Evolutionary conservation across 2,329 filamentous ascomycete species (phyloP).

Genomic region (Alternaria sp.): DNA sequence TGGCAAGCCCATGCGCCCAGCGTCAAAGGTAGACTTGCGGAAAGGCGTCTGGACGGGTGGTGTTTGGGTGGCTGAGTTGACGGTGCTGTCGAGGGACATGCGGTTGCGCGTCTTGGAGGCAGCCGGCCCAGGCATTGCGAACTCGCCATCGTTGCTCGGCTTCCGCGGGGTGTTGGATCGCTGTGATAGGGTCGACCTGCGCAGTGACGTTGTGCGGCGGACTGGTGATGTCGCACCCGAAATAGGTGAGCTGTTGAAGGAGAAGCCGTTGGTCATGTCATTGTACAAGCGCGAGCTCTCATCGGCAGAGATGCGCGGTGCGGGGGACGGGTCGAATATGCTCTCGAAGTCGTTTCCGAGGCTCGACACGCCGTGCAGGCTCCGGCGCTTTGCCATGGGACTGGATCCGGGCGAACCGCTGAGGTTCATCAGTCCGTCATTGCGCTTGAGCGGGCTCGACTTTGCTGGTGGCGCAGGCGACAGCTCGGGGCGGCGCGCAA

Average conservation of each 20-base stretch:
- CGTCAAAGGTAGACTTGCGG: conserved; percentile 41
- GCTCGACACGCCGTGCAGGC: conserved; percentile 75
- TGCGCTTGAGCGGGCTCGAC: conserved; percentile 88
- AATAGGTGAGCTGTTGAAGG: conserved; percentile 46
- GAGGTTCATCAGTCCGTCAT: conserved; percentile 86
- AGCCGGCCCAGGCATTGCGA: conserved; percentile 59
- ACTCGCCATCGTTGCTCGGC: conserved; percentile 54
- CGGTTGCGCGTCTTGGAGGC: conserved; percentile 70
- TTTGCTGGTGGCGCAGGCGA: conserved; percentile 60
- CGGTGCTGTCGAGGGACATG: conserved; percentile 79
- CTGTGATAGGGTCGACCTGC: conserved; percentile 88
- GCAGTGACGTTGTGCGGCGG: conserved; percentile 70
- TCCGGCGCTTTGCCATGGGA: conserved; percentile 89
- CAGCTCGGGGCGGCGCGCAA: conserved; percentile 42
- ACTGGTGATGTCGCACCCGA: conserved; percentile 40
- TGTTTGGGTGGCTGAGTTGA: conserved; percentile 64
- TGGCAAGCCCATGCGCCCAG: conserved; percentile 32
- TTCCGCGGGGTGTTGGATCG: conserved; percentile 57
- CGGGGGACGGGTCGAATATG: conserved; percentile 70
- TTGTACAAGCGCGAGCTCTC: conserved; percentile 36
- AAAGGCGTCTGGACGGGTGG: conserved; percentile 70
- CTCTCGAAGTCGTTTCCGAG: conserved; percentile 68
- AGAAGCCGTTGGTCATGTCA: conserved; percentile 38
- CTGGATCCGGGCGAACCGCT: conserved; percentile 80
- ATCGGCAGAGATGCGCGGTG: conserved; percentile 23